Evolutionary conservation across 2,329 filamentous ascomycete genomes (phyloP), one percentile per base, ranked within the genome.

Genomic region (Aspergillus thermomutatus): DNA sequence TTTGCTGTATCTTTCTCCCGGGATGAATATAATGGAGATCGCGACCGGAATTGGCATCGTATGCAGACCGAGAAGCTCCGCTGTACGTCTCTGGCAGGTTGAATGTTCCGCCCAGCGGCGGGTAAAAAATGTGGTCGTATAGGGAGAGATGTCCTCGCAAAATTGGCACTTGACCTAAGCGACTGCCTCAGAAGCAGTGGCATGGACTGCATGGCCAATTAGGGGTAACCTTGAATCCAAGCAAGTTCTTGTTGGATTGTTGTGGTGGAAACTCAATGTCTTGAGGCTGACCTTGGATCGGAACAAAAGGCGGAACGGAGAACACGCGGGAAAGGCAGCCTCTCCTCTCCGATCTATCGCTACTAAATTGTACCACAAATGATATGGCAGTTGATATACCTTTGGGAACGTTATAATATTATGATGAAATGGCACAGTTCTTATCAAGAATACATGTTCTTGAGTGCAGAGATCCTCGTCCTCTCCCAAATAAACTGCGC

Each of bases 41-140:
- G 69, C 37, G 57, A 65, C 49, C 73, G 73, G 54, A 75, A 74
- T 56, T 72, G 75, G 45, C 77, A 79, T 72, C 72, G 73, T 60
- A 76, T 52, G 60, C 77, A 80, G 55, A 72, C 70, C 53, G 76
- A 75, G 65, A 73, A 72, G 47, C 52, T 60, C 60, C 70, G 66
- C 55, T 61, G 56, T 55, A 64, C 53, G 55, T 62, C 62, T 55
- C 56, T 57, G 55, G 52, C 51, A 53, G 58, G 56, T 54, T 62
- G 50, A 61, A 67, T 58, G 56, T 60, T 65, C 55, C 65, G 54
- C 50, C 54, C 49, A 52, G 56, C 53, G 50, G 60, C 50, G 55
- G 65, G 58, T 50, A 64, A 57, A 51, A 69, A 53, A 26, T 62
- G 63, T n/a, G 64, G 50, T 53, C 62, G 66, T 26, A 61, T 47